Evolutionary conservation across 2,329 filamentous ascomycete genomes (phyloP).

Genomic region (Aureobasidium pullulans): DNA sequence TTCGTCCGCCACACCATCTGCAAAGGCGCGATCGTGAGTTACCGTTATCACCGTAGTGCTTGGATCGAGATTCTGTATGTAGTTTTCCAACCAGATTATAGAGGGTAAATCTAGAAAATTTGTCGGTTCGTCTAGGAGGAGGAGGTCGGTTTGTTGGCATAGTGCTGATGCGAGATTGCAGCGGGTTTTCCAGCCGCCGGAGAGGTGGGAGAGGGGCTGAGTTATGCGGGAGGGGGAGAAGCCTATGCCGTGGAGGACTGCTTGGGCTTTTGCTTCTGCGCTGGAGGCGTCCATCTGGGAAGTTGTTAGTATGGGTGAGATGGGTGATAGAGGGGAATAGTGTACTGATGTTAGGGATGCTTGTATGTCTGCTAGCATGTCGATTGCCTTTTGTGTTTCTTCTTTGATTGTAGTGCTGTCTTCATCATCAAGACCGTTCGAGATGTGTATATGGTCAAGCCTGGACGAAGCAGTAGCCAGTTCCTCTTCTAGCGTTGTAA

Average conservation of each 20-base stretch:
- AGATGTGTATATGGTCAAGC: not conserved
- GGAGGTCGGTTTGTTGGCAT: conserved; percentile 65
- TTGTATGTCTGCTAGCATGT: conserved; percentile 63
- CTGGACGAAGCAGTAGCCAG: conserved; percentile 37
- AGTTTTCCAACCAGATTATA: conserved; percentile 76
- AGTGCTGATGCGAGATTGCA: conserved; percentile 47
- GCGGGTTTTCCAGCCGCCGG: conserved; percentile 52
- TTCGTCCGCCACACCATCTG: conserved; percentile 66
- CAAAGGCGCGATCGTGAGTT: conserved; percentile 78
- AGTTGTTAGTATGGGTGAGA: not conserved
- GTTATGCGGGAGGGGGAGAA: conserved; percentile 58
- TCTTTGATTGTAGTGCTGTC: conserved; percentile 48
- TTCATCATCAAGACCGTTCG: conserved; percentile 26
- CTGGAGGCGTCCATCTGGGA: conserved; percentile 16
- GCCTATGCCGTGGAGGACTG: conserved; percentile 61
- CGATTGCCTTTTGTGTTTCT: conserved; percentile 62
- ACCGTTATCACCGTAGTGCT: conserved; percentile 64
- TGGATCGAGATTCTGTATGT: conserved; percentile 51
- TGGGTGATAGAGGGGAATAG: too few species aligned
- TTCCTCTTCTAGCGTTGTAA: conserved; percentile 61
- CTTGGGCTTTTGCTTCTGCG: conserved; percentile 55
- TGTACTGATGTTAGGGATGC: conserved; percentile 55
- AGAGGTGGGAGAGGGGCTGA: conserved; percentile 57
- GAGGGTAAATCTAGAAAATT: conserved; percentile 79
- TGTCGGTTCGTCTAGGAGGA: conserved; percentile 80